These are phyloP conservation scores for Aspergillus pseudoviridinutans DNA, from an alignment of 2,329 filamentous ascomycete genomes.

Conservation along the genomic window DNA sequence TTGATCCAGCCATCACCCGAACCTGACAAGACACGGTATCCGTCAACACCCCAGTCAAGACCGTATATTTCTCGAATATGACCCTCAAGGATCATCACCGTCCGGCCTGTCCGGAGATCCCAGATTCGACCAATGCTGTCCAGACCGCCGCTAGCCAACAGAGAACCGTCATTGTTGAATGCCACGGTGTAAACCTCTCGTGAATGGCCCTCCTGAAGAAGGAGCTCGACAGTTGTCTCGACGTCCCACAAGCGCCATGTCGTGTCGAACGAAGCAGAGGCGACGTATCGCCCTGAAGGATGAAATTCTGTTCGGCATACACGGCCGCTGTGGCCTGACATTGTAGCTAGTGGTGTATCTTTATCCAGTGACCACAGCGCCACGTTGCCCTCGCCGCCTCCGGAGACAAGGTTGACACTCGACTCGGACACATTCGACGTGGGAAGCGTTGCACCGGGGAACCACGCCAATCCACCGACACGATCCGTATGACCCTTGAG, in stretches of 20 bases:
- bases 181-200: constrained; percentile 85
- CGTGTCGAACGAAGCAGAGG: constrained; percentile 91
- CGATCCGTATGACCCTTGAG: constrained; percentile 83
- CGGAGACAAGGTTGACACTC: constrained; percentile 80
- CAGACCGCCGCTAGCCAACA: constrained; percentile 85
- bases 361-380: constrained; percentile 86
- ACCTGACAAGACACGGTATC: constrained; percentile 86
- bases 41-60: constrained; percentile 87
- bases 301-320: constrained; percentile 94
- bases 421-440: constrained; percentile 67
- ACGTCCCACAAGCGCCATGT: constrained; percentile 98
- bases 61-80: constrained; percentile 92
- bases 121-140: constrained; percentile 94
- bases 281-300: constrained; percentile 82
- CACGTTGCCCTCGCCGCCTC: constrained; percentile 81
- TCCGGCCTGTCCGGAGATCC: constrained; percentile 88
- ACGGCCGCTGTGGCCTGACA: constrained; percentile 78
- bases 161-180: constrained; percentile 87
- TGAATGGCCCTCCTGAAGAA: constrained; percentile 91
- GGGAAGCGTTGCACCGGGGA: constrained; percentile 72
- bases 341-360: constrained; percentile 77
- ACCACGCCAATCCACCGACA: constrained; percentile 87
- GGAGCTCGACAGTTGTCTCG: constrained; percentile 73
- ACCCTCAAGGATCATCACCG: constrained; percentile 91
- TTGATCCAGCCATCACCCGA: constrained; percentile 95